Percentiles rank a stretch among this genome's conserved stretches.
phyloP scores from a whole-genome alignment of 2,329 filamentous ascomycete species.

The Phaeophleospora eucalypticola region DNA sequence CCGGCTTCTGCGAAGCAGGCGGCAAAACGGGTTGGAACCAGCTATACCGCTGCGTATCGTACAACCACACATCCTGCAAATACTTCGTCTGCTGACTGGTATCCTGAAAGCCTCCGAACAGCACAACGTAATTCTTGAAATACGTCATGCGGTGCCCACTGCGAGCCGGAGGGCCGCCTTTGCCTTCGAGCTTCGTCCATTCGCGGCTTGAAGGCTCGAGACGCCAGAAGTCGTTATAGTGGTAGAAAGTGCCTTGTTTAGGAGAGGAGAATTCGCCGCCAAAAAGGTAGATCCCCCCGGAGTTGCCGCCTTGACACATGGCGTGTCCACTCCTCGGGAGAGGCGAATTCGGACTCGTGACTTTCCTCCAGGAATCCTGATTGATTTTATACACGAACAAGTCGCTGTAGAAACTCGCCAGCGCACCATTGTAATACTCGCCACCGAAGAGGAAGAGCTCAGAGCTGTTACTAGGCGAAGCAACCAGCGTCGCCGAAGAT shows the following conservation, averaged over 20 bases:
- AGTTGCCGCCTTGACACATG: constrained; percentile 85
- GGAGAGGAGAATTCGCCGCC: constrained; percentile 95
- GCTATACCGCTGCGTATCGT: constrained; percentile 80
- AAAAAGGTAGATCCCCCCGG: constrained; percentile 82
- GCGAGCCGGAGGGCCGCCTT: constrained; percentile 75
- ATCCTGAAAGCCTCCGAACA: constrained; percentile 97
- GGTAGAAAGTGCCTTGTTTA: constrained; percentile 97
- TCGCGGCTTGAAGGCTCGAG: constrained; percentile 79
- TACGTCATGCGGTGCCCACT: constrained; percentile 81
- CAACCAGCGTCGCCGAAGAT: constrained; percentile 75
- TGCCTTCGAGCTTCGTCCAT: constrained; percentile 83
- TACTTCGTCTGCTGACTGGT: constrained; percentile 94
- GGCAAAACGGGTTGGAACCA: constrained; percentile 78
- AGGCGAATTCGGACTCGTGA: constrained; percentile 87
- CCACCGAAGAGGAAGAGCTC: constrained; percentile 90
- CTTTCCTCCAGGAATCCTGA: constrained; percentile 82
- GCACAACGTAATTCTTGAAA: constrained; percentile 92
- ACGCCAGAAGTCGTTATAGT: constrained; percentile 98
- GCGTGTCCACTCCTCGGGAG: constrained; percentile 89
- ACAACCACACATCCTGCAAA: constrained; percentile 88
- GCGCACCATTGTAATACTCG: constrained; percentile 89
- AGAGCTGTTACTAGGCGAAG: constrained; percentile 79
- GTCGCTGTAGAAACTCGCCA: constrained; percentile 69
- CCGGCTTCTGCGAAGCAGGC: constrained; percentile 72
- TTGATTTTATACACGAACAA: constrained; percentile 69